phyloP scores from a whole-genome alignment of 805 yeast genomes.

The Lipomyces oligophaga region DNA sequence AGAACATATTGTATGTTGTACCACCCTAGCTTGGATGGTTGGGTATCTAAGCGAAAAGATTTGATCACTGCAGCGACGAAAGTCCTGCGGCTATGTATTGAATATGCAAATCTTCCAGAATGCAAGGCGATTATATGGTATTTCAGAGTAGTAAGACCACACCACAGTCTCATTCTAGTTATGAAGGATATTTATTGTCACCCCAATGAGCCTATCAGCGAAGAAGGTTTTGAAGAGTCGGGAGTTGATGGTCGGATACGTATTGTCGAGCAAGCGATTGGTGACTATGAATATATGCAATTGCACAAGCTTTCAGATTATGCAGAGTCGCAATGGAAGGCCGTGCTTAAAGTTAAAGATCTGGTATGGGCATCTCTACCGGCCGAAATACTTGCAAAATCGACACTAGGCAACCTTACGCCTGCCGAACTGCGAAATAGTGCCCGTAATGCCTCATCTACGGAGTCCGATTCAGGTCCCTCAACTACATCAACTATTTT shows the following conservation, averaged over 20 bases:
- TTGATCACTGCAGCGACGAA: slow-evolving; percentile 10
- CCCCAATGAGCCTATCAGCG: slow-evolving; percentile 6
- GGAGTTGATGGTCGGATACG: slow-evolving; percentile 13
- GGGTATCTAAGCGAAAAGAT: slow-evolving; percentile 1
- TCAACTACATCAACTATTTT: not conserved
- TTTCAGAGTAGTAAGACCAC: slow-evolving; percentile 8
- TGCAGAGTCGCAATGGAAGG: slow-evolving; percentile 12
- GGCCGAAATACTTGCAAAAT: slow-evolving; percentile 1
- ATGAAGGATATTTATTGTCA: slow-evolving; percentile 13
- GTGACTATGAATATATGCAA: slow-evolving; percentile 2
- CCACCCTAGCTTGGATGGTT: slow-evolving; percentile 6
- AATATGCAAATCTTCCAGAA: slow-evolving; percentile 1
- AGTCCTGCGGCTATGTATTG: slow-evolving; percentile 6
- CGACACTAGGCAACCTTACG: not conserved
- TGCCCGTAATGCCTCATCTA: not conserved
- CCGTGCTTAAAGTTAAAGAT: slow-evolving; percentile 9
- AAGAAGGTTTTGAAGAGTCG: slow-evolving; percentile 1
- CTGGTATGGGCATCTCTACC: slow-evolving; percentile 10
- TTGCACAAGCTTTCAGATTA: slow-evolving; percentile 1
- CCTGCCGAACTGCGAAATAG: not conserved
- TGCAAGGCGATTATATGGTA: slow-evolving; percentile 7
- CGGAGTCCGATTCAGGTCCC: not conserved
- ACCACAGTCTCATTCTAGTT: slow-evolving; percentile 11
- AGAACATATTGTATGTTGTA: slow-evolving; percentile 8
- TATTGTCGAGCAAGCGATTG: slow-evolving; percentile 7